Conservation (phyloP, 2,329 filamentous ascomycete genomes). For the Coniochaeta pulveracea region DNA sequence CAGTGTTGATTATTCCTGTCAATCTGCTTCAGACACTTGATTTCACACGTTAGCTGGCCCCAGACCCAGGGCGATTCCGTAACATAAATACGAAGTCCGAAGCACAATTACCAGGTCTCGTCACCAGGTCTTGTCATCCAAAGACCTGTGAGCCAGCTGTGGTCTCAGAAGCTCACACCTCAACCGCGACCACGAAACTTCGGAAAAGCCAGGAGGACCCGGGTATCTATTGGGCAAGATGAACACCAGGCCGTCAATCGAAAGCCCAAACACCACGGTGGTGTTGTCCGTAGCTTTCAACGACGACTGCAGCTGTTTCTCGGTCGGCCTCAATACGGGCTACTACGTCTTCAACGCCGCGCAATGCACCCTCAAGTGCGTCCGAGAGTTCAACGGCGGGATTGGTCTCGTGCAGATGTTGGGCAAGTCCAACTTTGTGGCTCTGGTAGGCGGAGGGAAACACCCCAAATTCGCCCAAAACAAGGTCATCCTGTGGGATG, state of each 20-base stretch:
- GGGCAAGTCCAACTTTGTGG: slow-evolving; percentile 75
- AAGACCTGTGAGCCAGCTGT: no score
- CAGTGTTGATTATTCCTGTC: no score
- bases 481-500: slow-evolving; percentile 92
- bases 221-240: slow-evolving; percentile 42
- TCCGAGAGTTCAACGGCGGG: slow-evolving; percentile 64
- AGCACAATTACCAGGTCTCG: no score
- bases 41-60: no score
- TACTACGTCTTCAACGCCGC: slow-evolving; percentile 71
- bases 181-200: no score
- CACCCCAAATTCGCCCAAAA: slow-evolving; percentile 79
- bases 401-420: slow-evolving; percentile 80
- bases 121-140: no score
- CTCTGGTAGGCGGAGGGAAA: slow-evolving; percentile 78
- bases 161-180: no score
- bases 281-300: slow-evolving; percentile 84
- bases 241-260: slow-evolving; percentile 83
- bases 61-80: no score
- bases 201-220: no score
- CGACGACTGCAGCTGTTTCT: slow-evolving; percentile 71
- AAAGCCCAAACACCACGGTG: slow-evolving; percentile 60
- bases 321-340: slow-evolving; percentile 75
- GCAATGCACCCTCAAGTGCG: slow-evolving; percentile 55
- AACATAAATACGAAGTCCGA: no score
- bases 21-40: no score